These are phyloP conservation scores for Podaxis mareebaensis DNA, from an alignment of 768 basidiomycete genomes.

Conservation along the genomic window DNA sequence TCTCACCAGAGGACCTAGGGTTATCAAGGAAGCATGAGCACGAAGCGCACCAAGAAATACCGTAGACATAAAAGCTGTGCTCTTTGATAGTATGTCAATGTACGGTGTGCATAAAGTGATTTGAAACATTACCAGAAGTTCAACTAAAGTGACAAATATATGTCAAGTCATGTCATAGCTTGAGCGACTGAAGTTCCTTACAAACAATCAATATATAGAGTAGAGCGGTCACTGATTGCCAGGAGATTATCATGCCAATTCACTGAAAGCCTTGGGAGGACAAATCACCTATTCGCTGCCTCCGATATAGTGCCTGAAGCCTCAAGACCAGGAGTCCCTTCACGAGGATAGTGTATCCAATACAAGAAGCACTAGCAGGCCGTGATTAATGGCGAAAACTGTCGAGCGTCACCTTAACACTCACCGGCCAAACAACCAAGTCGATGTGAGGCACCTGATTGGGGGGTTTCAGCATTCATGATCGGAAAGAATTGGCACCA, in stretches of 20 bases:
- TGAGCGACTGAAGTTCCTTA: not conserved
- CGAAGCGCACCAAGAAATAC: not conserved
- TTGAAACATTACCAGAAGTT: not conserved
- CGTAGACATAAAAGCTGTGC: not conserved
- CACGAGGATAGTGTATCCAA: not conserved
- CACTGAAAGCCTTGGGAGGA: not conserved
- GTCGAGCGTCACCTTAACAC: no score
- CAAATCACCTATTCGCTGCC: not conserved
- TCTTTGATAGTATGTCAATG: not conserved
- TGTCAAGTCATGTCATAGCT: not conserved
- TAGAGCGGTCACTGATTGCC: not conserved
- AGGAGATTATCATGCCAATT: not conserved
- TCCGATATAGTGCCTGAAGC: not conserved
- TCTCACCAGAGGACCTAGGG: not conserved
- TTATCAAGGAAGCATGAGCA: not conserved
- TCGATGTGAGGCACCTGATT: no score
- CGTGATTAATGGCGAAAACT: no score
- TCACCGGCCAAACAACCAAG: no score
- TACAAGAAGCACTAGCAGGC: not conserved
- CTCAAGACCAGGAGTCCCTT: not conserved
- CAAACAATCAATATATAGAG: not conserved
- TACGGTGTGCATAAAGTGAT: not conserved
- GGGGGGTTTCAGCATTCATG: not conserved
- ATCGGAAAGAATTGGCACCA: no score
- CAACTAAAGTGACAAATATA: not conserved